Percentiles rank a stretch among this genome's conserved stretches.
These are phyloP conservation scores for Phytophthora aleatoria DNA, from an alignment of 352 stramenopile species.

Conservation along the genomic window DNA sequence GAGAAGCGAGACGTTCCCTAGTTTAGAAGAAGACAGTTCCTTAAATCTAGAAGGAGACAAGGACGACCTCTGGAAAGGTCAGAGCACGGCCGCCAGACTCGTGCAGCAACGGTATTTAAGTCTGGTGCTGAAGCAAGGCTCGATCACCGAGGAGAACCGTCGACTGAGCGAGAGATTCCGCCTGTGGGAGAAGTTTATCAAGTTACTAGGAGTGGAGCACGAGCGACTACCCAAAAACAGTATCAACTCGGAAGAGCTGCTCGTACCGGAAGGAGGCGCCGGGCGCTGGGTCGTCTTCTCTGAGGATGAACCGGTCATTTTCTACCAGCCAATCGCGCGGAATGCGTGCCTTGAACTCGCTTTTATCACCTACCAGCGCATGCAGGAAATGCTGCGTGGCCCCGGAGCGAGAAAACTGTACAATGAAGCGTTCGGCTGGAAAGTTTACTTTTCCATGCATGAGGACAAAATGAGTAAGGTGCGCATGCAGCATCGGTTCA, in stretches of 20 bases:
- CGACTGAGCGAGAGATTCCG: slow-evolving; percentile 26
- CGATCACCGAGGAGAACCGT: slow-evolving; percentile 35
- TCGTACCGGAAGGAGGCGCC: slow-evolving; percentile 16
- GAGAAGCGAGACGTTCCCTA: slow-evolving; percentile 15
- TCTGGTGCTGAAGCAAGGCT: slow-evolving; percentile 34
- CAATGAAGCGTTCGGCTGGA: slow-evolving; percentile 42
- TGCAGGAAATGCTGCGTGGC: slow-evolving; percentile 31
- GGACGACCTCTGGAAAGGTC: slow-evolving; percentile 12
- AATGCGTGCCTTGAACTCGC: slow-evolving; percentile 30
- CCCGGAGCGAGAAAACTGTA: slow-evolving; percentile 26
- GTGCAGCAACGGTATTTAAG: slow-evolving; percentile 37
- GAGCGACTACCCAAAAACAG: slow-evolving; percentile 16
- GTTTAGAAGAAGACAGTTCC: slow-evolving; percentile 9
- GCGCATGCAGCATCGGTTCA: slow-evolving; percentile 44
- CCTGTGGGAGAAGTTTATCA: slow-evolving; percentile 32
- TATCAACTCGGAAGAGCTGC: slow-evolving; percentile 14
- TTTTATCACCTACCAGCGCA: slow-evolving; percentile 25
- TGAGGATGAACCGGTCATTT: slow-evolving; percentile 31
- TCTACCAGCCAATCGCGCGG: slow-evolving; percentile 31
- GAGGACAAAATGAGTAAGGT: slow-evolving; percentile 12
- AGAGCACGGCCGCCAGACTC: slow-evolving; percentile 17
- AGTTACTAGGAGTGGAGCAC: slow-evolving; percentile 29
- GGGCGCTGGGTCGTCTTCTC: slow-evolving; percentile 34
- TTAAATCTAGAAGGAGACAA: slow-evolving; percentile 1
- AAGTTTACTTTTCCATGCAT: slow-evolving; percentile 39